A percentile compares a stretch with the other conserved stretches of the same genome.
These are phyloP conservation scores for Barnettozyma hawaiiensis DNA, from an alignment of 1,139 yeast genomes.

Conservation along the genomic window DNA sequence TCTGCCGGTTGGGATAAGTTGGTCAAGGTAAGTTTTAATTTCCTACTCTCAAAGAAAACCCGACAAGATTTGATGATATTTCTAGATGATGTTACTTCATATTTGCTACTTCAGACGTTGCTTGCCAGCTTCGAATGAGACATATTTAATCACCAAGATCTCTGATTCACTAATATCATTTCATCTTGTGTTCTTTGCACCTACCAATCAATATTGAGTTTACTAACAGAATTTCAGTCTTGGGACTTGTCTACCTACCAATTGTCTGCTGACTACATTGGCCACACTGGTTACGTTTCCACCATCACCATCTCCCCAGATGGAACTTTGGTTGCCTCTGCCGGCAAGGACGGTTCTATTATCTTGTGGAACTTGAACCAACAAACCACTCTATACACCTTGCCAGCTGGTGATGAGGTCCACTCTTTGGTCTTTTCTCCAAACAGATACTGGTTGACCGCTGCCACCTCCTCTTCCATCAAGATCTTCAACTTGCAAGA, in stretches of 20 bases:
- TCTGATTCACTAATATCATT: constrained; percentile 57
- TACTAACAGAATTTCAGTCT: constrained; percentile 56
- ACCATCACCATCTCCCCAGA: constrained; percentile 98
- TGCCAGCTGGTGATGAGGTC: constrained; percentile 94
- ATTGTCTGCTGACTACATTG: constrained; percentile 94
- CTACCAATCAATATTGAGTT: neutral
- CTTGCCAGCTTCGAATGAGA: constrained; percentile 79
- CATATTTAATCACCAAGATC: constrained; percentile 97
- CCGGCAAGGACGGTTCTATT: constrained; percentile 99
- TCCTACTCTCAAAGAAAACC: too few species aligned
- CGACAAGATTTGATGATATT: neutral
- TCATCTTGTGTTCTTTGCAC: neutral
- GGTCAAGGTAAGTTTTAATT: constrained; percentile 81
- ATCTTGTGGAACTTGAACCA: constrained; percentile 97
- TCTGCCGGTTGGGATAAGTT: constrained; percentile 99
- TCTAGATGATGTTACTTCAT: constrained; percentile 61
- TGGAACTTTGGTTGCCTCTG: constrained; percentile 98
- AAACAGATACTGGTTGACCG: constrained; percentile 99
- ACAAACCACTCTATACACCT: constrained; percentile 87
- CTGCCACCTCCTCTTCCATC: constrained; percentile 97
- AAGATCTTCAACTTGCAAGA: constrained; percentile 98
- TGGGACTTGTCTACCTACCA: constrained; percentile 90
- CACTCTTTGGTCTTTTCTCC: constrained; percentile 99
- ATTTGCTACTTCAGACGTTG: constrained; percentile 99
- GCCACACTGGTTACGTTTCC: constrained; percentile 99